Base-by-base conservation (phyloP, 1,284 basidiomycete genomes). In the Boletus sp. region DNA sequence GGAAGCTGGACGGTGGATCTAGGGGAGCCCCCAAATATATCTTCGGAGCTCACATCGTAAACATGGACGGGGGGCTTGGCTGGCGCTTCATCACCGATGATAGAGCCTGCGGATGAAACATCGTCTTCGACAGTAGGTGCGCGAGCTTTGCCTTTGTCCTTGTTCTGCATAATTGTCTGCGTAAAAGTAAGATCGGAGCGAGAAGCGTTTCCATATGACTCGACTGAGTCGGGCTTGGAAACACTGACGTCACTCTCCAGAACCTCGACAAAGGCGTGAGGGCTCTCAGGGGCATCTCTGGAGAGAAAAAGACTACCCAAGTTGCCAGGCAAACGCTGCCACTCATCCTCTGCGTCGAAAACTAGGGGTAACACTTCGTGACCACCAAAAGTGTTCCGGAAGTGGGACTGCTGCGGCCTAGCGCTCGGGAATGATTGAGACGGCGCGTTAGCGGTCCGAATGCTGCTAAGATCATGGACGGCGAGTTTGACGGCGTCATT, bases 261-360 rank as follows among this genome's bases (percentile, higher is more conserved):
- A 23, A 75, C 70, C 62, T 84, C 83, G 17, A 86, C 78, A 59
- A 77, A 85, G 5, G 79, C 83, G 64, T 84, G 82, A 6, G 78
- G 76, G 40, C 70, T 72, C 29, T 66, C 55, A 41, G 59, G 53
- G 27, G 62, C 62, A 27, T 66, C 66, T 32, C 51, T 57, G 32
- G 55, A 55, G 44, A 59, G 54, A 48, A 72, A 74, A 8, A 75
- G 55, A 29, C 62, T 67, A 40, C 67, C 65, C 2, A 72, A 41
- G 42, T 19, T 56, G n/a, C 66, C 64, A 19, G 74, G 68, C 26
- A 76, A 61, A 41, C 68, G 69, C 57, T 85, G 79, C 85, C 85
- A 88, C 26, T 82, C 84, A 40, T 80, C 80, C 19, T 82, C 82
- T 30, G 80, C 61, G 34, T 81, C 81, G 51, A 81, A 77, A 30